Evolutionary conservation across 164 flowering plant species (phyloP), one percentile per base, ranked within the genome.

Genomic region (Magnolia sinica): DNA sequence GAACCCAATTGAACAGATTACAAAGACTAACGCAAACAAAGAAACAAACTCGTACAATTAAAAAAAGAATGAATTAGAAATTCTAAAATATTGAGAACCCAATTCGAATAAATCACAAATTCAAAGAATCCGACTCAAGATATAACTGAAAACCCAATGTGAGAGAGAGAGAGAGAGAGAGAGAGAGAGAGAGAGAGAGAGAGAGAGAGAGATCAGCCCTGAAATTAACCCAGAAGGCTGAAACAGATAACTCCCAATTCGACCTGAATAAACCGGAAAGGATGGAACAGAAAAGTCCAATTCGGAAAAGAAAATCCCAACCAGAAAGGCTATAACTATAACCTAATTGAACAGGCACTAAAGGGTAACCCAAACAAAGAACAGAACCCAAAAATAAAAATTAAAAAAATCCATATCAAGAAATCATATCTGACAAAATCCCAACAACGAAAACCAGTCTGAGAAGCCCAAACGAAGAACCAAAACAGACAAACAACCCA

Each of bases 141-240:
- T 27, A 27, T 27, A 27, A 27, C 29, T 27, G 29, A 27, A 27
- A 27, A 27, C 29, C 29, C 29, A 27, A 27, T 27, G 29, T 1
- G 29, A 27, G 29, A 1, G 29, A 27, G 22, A 18, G 20, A 64
- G 27, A 18, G 63, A 19, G 67, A 64, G 23, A 65, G 27, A 22
- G 27, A 65, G 23, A 65, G 68, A 65, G 29, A 20, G 68, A 65
- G 68, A 65, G 27, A 65, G 27, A 65, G 68, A 65, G 45, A 65
- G 68, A 24, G 29, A 65, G 68, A 37, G 68, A 65, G 29, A 65
- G 29, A 23, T 37, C 45, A 37, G 7, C 45, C 3, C 45, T 37
- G 45, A 37, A 37, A 37, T 37, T 37, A 37, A 37, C 7, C 45
- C 4, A 2, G 3, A 37, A 37, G 45, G 45, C 45, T 37, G 45